Evolutionary conservation across 2,329 filamentous ascomycete species (phyloP).

Genomic region (Coniochaeta pulveracea): DNA sequence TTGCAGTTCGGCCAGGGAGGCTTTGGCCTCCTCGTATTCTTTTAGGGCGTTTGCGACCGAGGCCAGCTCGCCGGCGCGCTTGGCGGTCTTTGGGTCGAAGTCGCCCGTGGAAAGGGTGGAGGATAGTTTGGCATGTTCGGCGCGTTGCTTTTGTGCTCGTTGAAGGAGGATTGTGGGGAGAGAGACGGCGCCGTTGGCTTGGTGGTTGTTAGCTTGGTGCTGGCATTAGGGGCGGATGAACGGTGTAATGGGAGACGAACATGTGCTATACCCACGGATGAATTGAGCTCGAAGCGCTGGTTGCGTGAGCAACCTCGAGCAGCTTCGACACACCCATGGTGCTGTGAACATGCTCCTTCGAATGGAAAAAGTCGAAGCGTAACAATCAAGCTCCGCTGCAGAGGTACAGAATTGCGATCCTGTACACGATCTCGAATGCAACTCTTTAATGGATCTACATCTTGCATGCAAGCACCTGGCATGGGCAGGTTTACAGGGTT

Average conservation of each 20-base stretch:
- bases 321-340: conserved; percentile 43
- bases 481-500: no score
- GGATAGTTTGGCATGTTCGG: conserved; percentile 46
- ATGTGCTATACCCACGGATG: conserved; percentile 29
- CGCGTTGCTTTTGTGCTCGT: conserved; percentile 44
- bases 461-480: no score
- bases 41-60: conserved; percentile 44
- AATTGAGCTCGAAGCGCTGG: conserved; percentile 16
- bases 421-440: neutral
- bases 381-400: no score
- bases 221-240: neutral
- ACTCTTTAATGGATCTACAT: conserved; percentile 2
- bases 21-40: conserved; percentile 44
- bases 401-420: no score
- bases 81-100: conserved; percentile 47
- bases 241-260: conserved; percentile 16
- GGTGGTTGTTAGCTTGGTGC: conserved; percentile 6
- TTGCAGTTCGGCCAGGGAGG: conserved; percentile 41
- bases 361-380: neutral
- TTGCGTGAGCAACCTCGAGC: conserved; percentile 25
- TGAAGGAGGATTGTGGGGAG: conserved; percentile 46
- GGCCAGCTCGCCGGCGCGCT: conserved; percentile 49
- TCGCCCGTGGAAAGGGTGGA: conserved; percentile 31
- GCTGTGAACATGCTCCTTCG: conserved; percentile 22
- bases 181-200: conserved; percentile 15